phyloP scores from a whole-genome alignment of 495 filamentous ascomycete species.

The Penicillium paxilli region DNA sequence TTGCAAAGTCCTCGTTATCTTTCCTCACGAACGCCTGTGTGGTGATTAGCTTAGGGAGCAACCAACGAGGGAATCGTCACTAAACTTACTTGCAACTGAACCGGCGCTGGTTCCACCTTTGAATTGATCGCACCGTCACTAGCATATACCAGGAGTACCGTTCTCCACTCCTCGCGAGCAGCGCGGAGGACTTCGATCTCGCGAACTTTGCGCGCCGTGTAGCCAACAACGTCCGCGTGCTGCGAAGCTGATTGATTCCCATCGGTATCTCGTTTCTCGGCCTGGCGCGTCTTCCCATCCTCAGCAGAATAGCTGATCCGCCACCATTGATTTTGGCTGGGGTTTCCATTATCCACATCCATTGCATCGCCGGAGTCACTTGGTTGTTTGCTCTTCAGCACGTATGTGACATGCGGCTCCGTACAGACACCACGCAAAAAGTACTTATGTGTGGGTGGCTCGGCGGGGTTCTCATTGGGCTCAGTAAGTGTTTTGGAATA shows the following conservation, averaged over 20 bases:
- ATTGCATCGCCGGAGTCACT: slow-evolving; percentile 15
- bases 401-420: slow-evolving; percentile 50
- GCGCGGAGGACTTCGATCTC: slow-evolving; percentile 54
- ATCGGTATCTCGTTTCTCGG: slow-evolving; percentile 24
- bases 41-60: slow-evolving; percentile 4
- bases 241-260: slow-evolving; percentile 16
- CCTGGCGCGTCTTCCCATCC: slow-evolving; percentile 43
- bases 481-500: slow-evolving; percentile 56
- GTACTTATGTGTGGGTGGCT: slow-evolving; percentile 48
- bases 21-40: slow-evolving; percentile 44
- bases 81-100: slow-evolving; percentile 41
- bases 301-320: slow-evolving; percentile 52
- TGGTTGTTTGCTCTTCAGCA: slow-evolving; percentile 31
- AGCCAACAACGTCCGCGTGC: slow-evolving; percentile 42
- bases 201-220: slow-evolving; percentile 45
- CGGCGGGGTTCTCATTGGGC: slow-evolving; percentile 44
- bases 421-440: slow-evolving; percentile 55
- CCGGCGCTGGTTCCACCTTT: slow-evolving; percentile 30
- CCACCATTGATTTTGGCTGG: slow-evolving; percentile 55
- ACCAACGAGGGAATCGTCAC: neutral
- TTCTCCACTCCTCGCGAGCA: slow-evolving; percentile 49
- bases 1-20: slow-evolving; percentile 49
- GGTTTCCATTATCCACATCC: slow-evolving; percentile 19
- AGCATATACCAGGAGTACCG: slow-evolving; percentile 53
- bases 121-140: slow-evolving; percentile 43